Evolutionary conservation across 2,329 filamentous ascomycete genomes (phyloP).

Genomic region (Curvularia eragrostidis): DNA sequence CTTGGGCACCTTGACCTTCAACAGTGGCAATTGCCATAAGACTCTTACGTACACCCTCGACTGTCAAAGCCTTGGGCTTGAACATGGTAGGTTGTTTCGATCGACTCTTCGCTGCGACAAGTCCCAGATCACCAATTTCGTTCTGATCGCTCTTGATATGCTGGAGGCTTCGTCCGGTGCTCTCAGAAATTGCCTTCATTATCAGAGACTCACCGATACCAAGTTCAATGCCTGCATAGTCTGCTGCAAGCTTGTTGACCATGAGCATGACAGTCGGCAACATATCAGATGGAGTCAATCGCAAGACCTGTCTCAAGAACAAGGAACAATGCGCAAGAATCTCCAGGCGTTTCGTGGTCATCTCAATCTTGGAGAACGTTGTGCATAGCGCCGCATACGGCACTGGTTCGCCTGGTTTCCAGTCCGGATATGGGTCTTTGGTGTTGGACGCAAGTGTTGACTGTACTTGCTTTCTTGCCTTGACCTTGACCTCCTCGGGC

Average conservation of each 20-base stretch:
- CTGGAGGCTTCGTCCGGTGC: slow-evolving; percentile 83
- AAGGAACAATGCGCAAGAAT: slow-evolving; percentile 89
- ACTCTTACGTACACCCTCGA: slow-evolving; percentile 85
- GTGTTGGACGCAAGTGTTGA: slow-evolving; percentile 70
- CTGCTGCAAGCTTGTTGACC: slow-evolving; percentile 97
- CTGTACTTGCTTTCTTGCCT: slow-evolving; percentile 82
- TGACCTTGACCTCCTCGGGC: slow-evolving; percentile 74
- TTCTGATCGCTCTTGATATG: slow-evolving; percentile 96
- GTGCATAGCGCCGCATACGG: slow-evolving; percentile 94
- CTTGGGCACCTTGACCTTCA: slow-evolving; percentile 85
- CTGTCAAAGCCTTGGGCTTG: slow-evolving; percentile 89
- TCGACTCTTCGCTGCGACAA: slow-evolving; percentile 94
- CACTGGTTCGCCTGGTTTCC: slow-evolving; percentile 85
- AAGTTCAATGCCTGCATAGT: slow-evolving; percentile 94
- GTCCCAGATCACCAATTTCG: slow-evolving; percentile 91
- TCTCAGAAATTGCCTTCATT: slow-evolving; percentile 98
- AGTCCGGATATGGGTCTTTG: slow-evolving; percentile 92
- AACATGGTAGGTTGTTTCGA: slow-evolving; percentile 98
- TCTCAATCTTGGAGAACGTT: slow-evolving; percentile 92
- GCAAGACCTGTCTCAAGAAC: slow-evolving; percentile 92
- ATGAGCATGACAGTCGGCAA: slow-evolving; percentile 90
- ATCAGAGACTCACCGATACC: slow-evolving; percentile 98
- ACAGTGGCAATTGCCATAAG: slow-evolving; percentile 88
- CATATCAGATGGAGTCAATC: slow-evolving; percentile 86
- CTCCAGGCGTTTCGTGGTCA: slow-evolving; percentile 88